phyloP scores from a whole-genome alignment of 306 rosid genomes.

The Inga oerstediana region DNA sequence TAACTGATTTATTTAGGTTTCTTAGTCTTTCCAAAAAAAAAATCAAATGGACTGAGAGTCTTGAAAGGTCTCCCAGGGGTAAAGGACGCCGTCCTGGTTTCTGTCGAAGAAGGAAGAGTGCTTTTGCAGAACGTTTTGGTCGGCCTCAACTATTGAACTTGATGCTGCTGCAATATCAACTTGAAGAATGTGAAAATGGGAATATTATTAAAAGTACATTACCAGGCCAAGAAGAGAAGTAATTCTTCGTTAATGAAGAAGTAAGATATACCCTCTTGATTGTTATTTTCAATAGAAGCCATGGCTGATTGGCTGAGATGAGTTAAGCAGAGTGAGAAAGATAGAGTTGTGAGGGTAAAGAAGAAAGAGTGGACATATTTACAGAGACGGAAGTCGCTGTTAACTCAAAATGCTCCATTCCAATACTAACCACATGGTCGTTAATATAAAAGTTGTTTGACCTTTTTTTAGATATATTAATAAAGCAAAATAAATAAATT shows the following conservation, averaged over 20 bases:
- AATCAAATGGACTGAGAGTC: too few species aligned
- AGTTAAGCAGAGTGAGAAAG: background rate
- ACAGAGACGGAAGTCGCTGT: background rate
- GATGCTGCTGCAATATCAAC: background rate
- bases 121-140: conserved; percentile 60
- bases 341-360: background rate
- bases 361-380: background rate
- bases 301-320: conserved; percentile 3
- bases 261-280: background rate
- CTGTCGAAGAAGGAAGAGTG: conserved; percentile 81
- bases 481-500: too few species aligned
- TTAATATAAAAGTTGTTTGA: too few species aligned
- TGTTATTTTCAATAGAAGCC: conserved; percentile 5
- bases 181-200: background rate
- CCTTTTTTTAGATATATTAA: too few species aligned
- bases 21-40: too few species aligned
- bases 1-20: too few species aligned
- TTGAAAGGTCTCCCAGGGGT: conserved; percentile 41
- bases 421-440: too few species aligned
- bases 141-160: background rate
- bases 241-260: too few species aligned
- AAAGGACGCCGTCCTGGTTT: conserved; percentile 59
- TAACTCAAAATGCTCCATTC: too few species aligned
- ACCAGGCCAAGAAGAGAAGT: background rate
- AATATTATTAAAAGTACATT: too few species aligned